Evolutionary conservation across 495 filamentous ascomycete species (phyloP), one percentile per base, ranked within the genome.

Genomic region (Trichoderma orchidacearum): DNA sequence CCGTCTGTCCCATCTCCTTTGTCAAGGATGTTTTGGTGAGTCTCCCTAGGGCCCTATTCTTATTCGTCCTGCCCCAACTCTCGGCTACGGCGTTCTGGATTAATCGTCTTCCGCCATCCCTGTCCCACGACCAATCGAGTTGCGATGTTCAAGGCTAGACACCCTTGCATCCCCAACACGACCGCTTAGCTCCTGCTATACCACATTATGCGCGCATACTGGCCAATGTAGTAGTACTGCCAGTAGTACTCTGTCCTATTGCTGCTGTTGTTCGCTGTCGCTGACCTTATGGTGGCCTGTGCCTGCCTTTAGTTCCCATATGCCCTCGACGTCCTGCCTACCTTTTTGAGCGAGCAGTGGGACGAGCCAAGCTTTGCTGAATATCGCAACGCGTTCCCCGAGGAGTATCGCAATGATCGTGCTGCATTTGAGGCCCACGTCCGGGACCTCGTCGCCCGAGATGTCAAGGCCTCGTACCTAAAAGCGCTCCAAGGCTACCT

Each of bases 401-500:
- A 69, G n/a, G 74, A 80, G 56, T 72, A 79, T 63, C 71, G 72
- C 59, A 62, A 63, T 38, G 72, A 73, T 21, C 77, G 73, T 32
- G 66, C 69, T 5, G 74, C 75, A 30, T 68, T 88, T 51, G 61
- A 73, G 41, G 67, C 75, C 0, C 82, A 86, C 64, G 75, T 86
- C 54, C 67, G 75, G 59, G 81, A 85, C 58, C 78, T 88, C 56
- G 82, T 83, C 60, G 68, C 70, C 54, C 77, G 72, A 54, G 85
- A 88, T 62, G 70, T 85, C 55, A 89, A 89, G 67, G 68, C 81
- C 54, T 67, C 80, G 30, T 85, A 84, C 65, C 74, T 88, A 56
- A 89, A 89, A 67, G 74, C 78, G 59, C 77, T 88, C 54, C 85
- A 88, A 71, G 85, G 85, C 60, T 80, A 85, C 66, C 75, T 89